Base-by-base conservation (phyloP, 352 stramenopile species). In the Globisporangium sylvaticum region DNA sequence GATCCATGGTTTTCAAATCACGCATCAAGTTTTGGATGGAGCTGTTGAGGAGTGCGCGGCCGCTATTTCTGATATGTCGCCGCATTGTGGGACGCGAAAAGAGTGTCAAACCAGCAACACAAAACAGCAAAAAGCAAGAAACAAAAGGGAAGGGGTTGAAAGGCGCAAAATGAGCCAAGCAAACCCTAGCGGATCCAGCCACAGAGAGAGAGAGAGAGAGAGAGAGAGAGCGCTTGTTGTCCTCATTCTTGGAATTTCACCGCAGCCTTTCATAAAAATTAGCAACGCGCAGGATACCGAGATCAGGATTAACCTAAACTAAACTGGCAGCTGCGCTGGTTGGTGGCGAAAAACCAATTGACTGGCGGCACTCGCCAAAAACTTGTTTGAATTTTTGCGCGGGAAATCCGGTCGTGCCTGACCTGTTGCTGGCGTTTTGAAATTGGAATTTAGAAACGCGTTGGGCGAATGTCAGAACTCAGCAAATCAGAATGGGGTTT, bases 61-160 rank as follows among this genome's bases (percentile, higher is more conserved):
- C 37, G 37, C 37, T 54, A 54, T 54, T 54, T 54, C 48, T 54
- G 48, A 54, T 54, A 54, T 54, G 20, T 25, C 48, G 48, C 48
- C n/a, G 48, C 48, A 54, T 54, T 54, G 48, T 54, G 48, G 4
- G 10, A 12, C 5, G 12, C 12, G 12, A 1, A 34, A 34, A 34
- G 31, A 44, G 37, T 44, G 37, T 44, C 37, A 44, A 44, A 44
- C 37, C 37, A 44, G 12, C 12, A 44, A 14, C 14, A 12, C 34
- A 20, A 22, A 50, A 50, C 22, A 7, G 0, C 1, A 20, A 48
- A 48, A 48, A n/a, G 18, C 39, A 37, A 37, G 6, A 5, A 37
- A 37, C 31, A 5, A 37, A 37, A 37, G 39, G 39, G 39, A 48
- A 48, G 39, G 39, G 39, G 39, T 48, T n/a, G 39, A 50, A 22